Base-by-base conservation (phyloP, 1,139 yeast species). In the Hyphopichia buzzinii region DNA sequence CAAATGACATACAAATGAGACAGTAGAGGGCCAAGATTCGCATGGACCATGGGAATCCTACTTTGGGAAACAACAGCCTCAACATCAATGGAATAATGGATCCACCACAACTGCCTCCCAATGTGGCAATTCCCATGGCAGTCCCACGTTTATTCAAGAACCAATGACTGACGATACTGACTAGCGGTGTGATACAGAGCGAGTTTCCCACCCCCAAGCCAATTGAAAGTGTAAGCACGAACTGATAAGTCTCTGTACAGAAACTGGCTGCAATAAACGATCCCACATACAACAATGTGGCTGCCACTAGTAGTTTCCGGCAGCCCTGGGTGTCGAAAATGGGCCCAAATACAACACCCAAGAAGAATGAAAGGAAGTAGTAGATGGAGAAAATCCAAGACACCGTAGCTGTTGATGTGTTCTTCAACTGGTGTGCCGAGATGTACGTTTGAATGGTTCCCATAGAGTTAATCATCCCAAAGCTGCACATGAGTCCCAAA, bases 21-120 rank as follows among this genome's bases (percentile, higher is more conserved):
- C 64, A 57, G 26, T 62, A 48, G 33, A 66, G 60, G 0, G 63
- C 71, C 37, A 67, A 49, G 5, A 60, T 48, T 23, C 72, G 47
- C 15, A 65, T 52, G 10, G 69, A 61, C 70, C 71, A 64, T 3
- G 46, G 51, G 44, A 55, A 67, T 2, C 69, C 72, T 17, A 60
- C 52, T 36, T 49, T 48, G 2, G 50, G 47, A 37, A 58, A 65
- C 15, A 66, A 49, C 5, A 55, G 42, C 30, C 67, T 53, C 29
- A 67, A 53, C 51, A 66, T 51, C 32, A 65, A 47, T 2, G 71
- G 70, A 29, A 65, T 54, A 5, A 59, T 48, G 8, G 65, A 52
- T 2, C 72, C 71, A 8, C 73, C 73, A 3, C 65, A 51, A 3
- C 68, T 60, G 1, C 72, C 72, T 3, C 72, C 73, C 22, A 58